phyloP scores from a whole-genome alignment of 768 basidiomycete genomes.

The Boletellus ananas region DNA sequence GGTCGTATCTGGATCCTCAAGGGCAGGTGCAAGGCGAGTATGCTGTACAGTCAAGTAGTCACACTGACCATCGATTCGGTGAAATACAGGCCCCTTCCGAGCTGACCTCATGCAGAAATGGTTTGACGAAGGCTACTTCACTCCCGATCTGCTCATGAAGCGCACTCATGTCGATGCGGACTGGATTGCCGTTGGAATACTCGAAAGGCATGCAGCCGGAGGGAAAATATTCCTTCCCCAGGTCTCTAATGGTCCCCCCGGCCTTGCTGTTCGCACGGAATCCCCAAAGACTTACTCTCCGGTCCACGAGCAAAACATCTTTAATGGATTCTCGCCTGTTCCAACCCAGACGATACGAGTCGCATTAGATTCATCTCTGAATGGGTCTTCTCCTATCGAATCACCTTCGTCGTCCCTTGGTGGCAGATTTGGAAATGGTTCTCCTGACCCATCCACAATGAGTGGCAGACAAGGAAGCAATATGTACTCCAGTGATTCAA shows the following conservation, averaged over 20 bases:
- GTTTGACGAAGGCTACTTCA: constrained; percentile 89
- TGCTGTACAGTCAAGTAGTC: neutral
- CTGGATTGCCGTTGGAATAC: constrained; percentile 63
- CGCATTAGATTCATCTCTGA: constrained; percentile 62
- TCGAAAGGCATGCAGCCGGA: constrained; percentile 48
- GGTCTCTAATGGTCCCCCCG: constrained; percentile 47
- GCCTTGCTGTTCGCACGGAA: constrained; percentile 47
- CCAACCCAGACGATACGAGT: constrained; percentile 58
- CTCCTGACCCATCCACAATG: constrained; percentile 64
- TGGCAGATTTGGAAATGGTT: constrained; percentile 58
- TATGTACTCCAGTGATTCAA: constrained; percentile 37
- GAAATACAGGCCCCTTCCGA: constrained; percentile 72
- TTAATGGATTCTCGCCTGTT: constrained; percentile 61
- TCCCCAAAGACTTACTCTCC: constrained; percentile 44
- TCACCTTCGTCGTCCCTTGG: constrained; percentile 73
- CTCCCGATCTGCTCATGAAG: constrained; percentile 78
- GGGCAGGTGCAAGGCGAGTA: constrained; percentile 84
- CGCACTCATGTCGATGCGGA: constrained; percentile 65
- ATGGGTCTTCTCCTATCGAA: constrained; percentile 54
- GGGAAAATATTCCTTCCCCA: constrained; percentile 65
- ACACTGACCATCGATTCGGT: constrained; percentile 1
- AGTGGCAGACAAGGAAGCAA: constrained; percentile 42
- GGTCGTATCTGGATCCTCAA: constrained; percentile 91
- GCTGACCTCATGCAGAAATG: constrained; percentile 93
- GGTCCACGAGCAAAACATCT: constrained; percentile 34